Evolutionary conservation across 768 basidiomycete species (phyloP).

Genomic region (Tremella fuciformis): DNA sequence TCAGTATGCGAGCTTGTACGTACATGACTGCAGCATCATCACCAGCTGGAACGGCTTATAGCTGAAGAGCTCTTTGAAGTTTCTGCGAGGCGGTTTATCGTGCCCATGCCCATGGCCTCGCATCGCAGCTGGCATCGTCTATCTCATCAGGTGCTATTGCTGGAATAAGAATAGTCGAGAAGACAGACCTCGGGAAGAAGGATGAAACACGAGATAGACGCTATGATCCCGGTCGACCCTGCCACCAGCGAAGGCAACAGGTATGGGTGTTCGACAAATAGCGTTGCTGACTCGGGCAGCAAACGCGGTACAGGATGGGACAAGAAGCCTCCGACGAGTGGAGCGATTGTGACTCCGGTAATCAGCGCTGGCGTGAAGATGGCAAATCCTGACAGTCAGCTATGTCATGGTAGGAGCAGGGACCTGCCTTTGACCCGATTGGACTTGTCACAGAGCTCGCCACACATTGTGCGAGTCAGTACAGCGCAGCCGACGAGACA

Average conservation of each 20-base stretch:
- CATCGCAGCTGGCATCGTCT: slow-evolving; percentile 27
- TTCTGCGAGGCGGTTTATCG: slow-evolving; percentile 7
- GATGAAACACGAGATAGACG: slow-evolving; percentile 12
- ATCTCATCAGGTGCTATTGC: not conserved
- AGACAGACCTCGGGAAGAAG: slow-evolving; percentile 26
- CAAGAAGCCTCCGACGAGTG: slow-evolving; percentile 36
- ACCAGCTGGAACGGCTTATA: slow-evolving; percentile 34
- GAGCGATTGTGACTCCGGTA: slow-evolving; percentile 34
- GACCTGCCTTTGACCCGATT: slow-evolving; percentile 34
- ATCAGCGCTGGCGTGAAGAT: slow-evolving; percentile 35
- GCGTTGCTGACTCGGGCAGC: slow-evolving; percentile 21
- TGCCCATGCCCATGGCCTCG: slow-evolving; percentile 5
- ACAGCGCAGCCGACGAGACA: slow-evolving; percentile 39
- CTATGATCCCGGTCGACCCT: slow-evolving; percentile 22
- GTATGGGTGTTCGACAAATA: slow-evolving; percentile 30
- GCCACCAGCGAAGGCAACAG: slow-evolving; percentile 32
- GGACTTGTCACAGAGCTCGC: slow-evolving; percentile 36
- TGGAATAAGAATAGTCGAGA: not conserved
- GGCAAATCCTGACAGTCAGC: slow-evolving; percentile 26
- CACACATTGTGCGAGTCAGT: slow-evolving; percentile 35
- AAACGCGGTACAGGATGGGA: slow-evolving; percentile 30
- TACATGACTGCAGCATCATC: slow-evolving; percentile 31
- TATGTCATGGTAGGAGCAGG: not conserved
- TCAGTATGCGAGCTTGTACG: slow-evolving; percentile 7
- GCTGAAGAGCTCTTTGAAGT: slow-evolving; percentile 14